Conservation (phyloP, 2,329 filamentous ascomycete genomes). For the Plectosphaerella plurivora region DNA sequence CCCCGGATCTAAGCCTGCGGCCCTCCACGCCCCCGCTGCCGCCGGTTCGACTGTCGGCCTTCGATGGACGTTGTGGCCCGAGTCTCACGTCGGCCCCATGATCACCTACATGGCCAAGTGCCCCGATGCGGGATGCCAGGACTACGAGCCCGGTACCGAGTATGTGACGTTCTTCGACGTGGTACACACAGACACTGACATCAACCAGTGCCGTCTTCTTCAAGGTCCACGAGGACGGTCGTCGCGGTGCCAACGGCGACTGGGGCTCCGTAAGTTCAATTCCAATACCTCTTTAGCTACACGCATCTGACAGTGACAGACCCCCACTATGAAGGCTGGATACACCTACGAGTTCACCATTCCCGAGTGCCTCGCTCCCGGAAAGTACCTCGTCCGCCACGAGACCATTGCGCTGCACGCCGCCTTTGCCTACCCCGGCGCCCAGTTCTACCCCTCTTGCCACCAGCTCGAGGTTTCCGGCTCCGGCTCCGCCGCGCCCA, state of each 20-base stretch:
- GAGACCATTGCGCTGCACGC: slow-evolving; percentile 53
- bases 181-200: slow-evolving; percentile 11
- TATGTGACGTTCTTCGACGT: no score
- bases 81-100: slow-evolving; percentile 47
- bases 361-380: slow-evolving; percentile 44
- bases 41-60: slow-evolving; percentile 51
- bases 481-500: slow-evolving; percentile 35
- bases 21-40: slow-evolving; percentile 46
- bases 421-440: slow-evolving; percentile 42
- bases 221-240: slow-evolving; percentile 46
- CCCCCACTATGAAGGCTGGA: slow-evolving; percentile 37
- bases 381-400: slow-evolving; percentile 55
- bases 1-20: slow-evolving; percentile 44
- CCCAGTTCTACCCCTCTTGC: slow-evolving; percentile 54
- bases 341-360: slow-evolving; percentile 46
- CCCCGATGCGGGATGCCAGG: slow-evolving; percentile 44
- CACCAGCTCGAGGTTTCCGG: slow-evolving; percentile 53
- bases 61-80: slow-evolving; percentile 49
- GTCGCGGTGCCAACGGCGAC: slow-evolving; percentile 40
- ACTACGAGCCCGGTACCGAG: slow-evolving; percentile 39
- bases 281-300: neutral
- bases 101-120: slow-evolving; percentile 59
- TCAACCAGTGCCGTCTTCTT: slow-evolving; percentile 44
- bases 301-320: slow-evolving; percentile 16
- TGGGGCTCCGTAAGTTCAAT: slow-evolving; percentile 35